Evolutionary conservation across 2,329 filamentous ascomycete genomes (phyloP).

Genomic region (Colletotrichum filicis): DNA sequence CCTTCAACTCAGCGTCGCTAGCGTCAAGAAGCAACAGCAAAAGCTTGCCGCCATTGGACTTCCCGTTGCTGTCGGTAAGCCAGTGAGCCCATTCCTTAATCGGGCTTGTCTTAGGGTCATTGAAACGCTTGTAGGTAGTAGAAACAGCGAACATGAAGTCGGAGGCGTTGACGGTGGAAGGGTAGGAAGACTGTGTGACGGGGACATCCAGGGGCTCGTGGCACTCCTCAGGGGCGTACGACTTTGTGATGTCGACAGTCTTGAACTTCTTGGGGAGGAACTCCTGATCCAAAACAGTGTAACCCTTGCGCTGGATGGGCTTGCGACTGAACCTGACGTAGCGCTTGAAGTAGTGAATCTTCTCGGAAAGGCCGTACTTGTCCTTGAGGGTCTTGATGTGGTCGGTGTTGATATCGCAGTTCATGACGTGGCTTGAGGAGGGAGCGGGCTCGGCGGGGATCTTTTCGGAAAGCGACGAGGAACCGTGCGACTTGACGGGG

Average conservation of each 20-base stretch:
- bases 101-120: slow-evolving; percentile 60
- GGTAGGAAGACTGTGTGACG: slow-evolving; percentile 61
- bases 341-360: slow-evolving; percentile 66
- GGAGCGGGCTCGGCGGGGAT: slow-evolving; percentile 40
- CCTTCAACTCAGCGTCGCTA: slow-evolving; percentile 59
- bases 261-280: slow-evolving; percentile 60
- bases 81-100: slow-evolving; percentile 70
- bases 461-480: slow-evolving; percentile 41
- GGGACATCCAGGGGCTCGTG: slow-evolving; percentile 61
- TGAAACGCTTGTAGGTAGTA: slow-evolving; percentile 66
- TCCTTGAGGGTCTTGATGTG: slow-evolving; percentile 57
- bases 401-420: slow-evolving; percentile 61
- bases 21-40: slow-evolving; percentile 65
- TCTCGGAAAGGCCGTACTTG: slow-evolving; percentile 59
- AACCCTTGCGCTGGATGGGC: slow-evolving; percentile 59
- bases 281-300: slow-evolving; percentile 61
- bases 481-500: slow-evolving; percentile 28
- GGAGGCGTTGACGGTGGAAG: slow-evolving; percentile 62
- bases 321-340: slow-evolving; percentile 64
- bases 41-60: slow-evolving; percentile 67
- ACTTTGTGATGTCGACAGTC: slow-evolving; percentile 58
- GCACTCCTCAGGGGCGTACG: slow-evolving; percentile 55
- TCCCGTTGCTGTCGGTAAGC: slow-evolving; percentile 66
- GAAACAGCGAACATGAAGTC: slow-evolving; percentile 70
- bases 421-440: slow-evolving; percentile 49